A percentile compares a stretch with the other conserved stretches of the same genome.
Conservation (phyloP, 371 early-diverging fungal genomes). For the Rhizomucor pusillus region DNA sequence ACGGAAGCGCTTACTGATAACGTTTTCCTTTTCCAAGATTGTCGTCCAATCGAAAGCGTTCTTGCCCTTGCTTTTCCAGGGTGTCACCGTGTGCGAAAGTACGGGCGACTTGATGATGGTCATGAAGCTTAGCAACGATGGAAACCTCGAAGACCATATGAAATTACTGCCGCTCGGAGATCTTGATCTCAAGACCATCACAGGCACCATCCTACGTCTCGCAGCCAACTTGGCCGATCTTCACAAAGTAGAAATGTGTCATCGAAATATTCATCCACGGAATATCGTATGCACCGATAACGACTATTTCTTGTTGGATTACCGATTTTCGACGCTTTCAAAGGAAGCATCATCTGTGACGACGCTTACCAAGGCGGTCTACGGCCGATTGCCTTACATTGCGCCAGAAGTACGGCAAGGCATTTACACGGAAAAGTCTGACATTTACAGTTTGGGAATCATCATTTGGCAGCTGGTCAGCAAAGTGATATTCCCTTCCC, state of each 20-base stretch:
- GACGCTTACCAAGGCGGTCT: slow-evolving; percentile 41
- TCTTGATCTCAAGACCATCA: slow-evolving; percentile 45
- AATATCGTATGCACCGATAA: slow-evolving; percentile 46
- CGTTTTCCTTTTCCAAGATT: slow-evolving; percentile 21
- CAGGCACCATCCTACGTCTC: slow-evolving; percentile 41
- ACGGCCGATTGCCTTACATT: slow-evolving; percentile 47
- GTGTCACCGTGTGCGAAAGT: slow-evolving; percentile 46
- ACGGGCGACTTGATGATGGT: slow-evolving; percentile 54
- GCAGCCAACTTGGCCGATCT: slow-evolving; percentile 39
- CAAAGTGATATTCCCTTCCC: slow-evolving; percentile 49
- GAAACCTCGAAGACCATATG: slow-evolving; percentile 49
- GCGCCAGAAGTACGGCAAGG: slow-evolving; percentile 47
- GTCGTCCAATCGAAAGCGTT: slow-evolving; percentile 47
- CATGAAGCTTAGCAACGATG: slow-evolving; percentile 45
- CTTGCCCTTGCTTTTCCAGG: slow-evolving; percentile 43
- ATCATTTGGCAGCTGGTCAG: slow-evolving; percentile 51
- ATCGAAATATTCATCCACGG: slow-evolving; percentile 44
- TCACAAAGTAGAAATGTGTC: slow-evolving; percentile 45
- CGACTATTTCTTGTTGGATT: slow-evolving; percentile 49
- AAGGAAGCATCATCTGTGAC: slow-evolving; percentile 42
- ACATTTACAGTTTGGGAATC: slow-evolving; percentile 42
- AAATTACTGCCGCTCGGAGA: slow-evolving; percentile 40
- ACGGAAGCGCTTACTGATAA: neutral
- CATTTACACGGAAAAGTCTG: slow-evolving; percentile 46
- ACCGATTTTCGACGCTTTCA: slow-evolving; percentile 44